A percentile compares a stretch with the other conserved stretches of the same genome.
These are phyloP conservation scores for Tieghemostelium lacteum DNA, from an alignment of 78 protist genomes.

Conservation along the genomic window DNA sequence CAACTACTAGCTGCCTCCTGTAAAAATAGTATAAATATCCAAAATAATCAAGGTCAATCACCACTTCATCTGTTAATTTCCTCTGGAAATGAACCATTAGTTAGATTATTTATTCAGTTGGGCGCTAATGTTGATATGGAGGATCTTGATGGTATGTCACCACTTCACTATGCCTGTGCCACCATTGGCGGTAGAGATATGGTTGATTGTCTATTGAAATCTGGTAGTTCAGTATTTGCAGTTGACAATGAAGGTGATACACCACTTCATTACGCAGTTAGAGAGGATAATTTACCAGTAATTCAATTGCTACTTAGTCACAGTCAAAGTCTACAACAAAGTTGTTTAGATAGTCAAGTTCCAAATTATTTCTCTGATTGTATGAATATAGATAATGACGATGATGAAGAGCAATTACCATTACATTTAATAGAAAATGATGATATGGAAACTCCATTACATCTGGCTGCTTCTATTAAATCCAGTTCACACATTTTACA, in stretches of 20 bases:
- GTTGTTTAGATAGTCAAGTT: neutral
- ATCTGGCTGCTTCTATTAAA: conserved; percentile 20
- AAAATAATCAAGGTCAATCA: conserved; percentile 29
- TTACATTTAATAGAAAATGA: neutral
- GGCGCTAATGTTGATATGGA: conserved; percentile 9
- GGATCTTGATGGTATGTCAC: conserved; percentile 28
- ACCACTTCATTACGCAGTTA: conserved; percentile 51
- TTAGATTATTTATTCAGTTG: conserved; percentile 8
- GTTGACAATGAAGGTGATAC: conserved; percentile 62
- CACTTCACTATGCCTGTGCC: conserved; percentile 27
- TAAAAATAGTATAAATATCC: conserved; percentile 5
- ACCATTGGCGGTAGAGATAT: neutral
- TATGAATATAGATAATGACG: too few relatives aligned
- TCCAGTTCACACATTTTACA: neutral
- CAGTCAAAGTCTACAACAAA: neutral
- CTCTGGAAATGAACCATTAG: neutral
- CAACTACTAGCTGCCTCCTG: neutral
- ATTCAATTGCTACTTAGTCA: neutral
- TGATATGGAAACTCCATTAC: conserved; percentile 46
- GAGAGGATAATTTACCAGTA: neutral
- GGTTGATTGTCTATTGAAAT: neutral
- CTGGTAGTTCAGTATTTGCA: conserved; percentile 34
- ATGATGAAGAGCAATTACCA: neutral
- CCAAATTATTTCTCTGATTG: neutral
- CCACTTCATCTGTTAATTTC: conserved; percentile 33